Percentiles rank a stretch among this genome's conserved stretches.
Conservation (phyloP, 1,139 yeast genomes). For the Blastobotrys indianensis region DNA sequence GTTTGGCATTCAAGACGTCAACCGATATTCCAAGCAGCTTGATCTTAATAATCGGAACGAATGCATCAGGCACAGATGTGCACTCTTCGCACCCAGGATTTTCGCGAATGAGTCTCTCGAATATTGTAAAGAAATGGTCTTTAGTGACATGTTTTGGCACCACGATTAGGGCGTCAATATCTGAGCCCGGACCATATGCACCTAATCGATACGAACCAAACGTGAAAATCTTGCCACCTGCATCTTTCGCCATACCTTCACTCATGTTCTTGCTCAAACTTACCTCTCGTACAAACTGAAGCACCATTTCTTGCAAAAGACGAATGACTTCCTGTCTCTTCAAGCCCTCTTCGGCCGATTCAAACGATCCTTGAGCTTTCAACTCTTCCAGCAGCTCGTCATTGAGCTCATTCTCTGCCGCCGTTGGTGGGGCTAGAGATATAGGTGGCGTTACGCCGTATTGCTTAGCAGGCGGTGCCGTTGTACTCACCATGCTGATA, state of each 20-base stretch:
- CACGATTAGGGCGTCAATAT: conserved; percentile 91
- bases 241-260: conserved; percentile 95
- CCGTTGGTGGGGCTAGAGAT: conserved; percentile 75
- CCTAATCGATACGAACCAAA: conserved; percentile 93
- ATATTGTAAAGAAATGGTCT: conserved; percentile 79
- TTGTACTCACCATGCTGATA: too few species aligned
- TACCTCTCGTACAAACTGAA: conserved; percentile 77
- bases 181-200: conserved; percentile 97
- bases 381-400: conserved; percentile 72
- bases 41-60: conserved; percentile 87
- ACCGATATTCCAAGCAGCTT: conserved; percentile 85
- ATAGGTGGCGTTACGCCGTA: conserved; percentile 88
- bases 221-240: conserved; percentile 94
- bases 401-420: conserved; percentile 68
- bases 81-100: conserved; percentile 84
- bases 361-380: conserved; percentile 83
- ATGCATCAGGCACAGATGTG: conserved; percentile 92
- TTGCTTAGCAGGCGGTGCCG: conserved; percentile 16
- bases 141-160: conserved; percentile 95
- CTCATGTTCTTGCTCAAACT: conserved; percentile 82
- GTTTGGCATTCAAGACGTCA: conserved; percentile 77
- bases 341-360: conserved; percentile 71
- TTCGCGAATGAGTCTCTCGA: conserved; percentile 57
- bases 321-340: conserved; percentile 70
- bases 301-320: conserved; percentile 61